Percentiles rank a stretch among this genome's conserved stretches.
These are phyloP conservation scores for Emmonsiellopsis sp. DNA, from an alignment of 2,329 filamentous ascomycete genomes.

Conservation along the genomic window DNA sequence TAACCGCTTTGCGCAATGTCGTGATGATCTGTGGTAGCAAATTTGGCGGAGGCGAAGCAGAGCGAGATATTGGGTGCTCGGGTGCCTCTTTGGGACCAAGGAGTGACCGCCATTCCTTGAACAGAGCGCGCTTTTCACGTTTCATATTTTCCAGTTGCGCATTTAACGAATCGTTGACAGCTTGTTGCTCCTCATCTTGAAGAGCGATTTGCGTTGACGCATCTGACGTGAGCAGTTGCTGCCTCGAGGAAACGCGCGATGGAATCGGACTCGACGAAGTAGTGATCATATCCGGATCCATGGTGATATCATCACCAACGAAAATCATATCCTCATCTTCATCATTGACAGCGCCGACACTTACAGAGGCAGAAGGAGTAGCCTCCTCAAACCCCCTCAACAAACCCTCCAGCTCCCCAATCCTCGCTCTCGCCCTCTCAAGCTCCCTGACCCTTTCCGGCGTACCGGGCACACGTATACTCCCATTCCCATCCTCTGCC, in stretches of 20 bases:
- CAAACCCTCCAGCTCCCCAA: conserved; percentile 13
- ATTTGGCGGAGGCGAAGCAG: conserved; percentile 26
- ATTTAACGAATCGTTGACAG: conserved; percentile 15
- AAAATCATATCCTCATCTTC: conserved; percentile 18
- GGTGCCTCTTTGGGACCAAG: conserved; percentile 15
- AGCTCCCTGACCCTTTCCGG: conserved; percentile 11
- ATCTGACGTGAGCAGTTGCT: neutral
- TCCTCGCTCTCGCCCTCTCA: conserved; percentile 3
- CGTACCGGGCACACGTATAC: conserved; percentile 11
- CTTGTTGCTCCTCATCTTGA: conserved; percentile 2
- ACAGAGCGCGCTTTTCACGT: conserved; percentile 30
- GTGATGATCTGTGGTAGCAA: conserved; percentile 29
- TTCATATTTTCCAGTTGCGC: conserved; percentile 30
- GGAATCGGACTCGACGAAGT: conserved; percentile 1
- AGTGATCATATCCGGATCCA: conserved; percentile 1
- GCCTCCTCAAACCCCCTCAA: conserved; percentile 1
- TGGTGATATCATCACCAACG: neutral
- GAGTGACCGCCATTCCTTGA: conserved; percentile 29
- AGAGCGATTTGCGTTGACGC: conserved; percentile 7
- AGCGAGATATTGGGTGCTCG: conserved; percentile 6
- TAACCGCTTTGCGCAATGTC: conserved; percentile 25
- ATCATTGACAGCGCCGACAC: conserved; percentile 2
- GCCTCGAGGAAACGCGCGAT: neutral
- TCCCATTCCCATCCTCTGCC: conserved; percentile 9
- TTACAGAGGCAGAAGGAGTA: neutral